phyloP scores from a whole-genome alignment of 352 stramenopile genomes.

The Globisporangium ultimum region DNA sequence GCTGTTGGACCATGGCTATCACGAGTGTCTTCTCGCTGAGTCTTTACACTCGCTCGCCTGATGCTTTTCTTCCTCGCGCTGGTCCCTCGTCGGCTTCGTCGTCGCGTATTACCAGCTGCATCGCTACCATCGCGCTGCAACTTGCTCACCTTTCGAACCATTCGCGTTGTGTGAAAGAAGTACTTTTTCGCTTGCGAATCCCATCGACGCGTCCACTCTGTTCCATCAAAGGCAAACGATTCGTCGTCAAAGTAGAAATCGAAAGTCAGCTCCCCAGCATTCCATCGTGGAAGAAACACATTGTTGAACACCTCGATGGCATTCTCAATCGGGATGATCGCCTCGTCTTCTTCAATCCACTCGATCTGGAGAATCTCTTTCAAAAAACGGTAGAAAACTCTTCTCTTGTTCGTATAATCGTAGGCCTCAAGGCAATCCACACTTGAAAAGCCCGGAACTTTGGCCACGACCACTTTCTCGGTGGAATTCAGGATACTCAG shows the following conservation, averaged over 20 bases:
- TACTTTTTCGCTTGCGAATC: slow-evolving; percentile 25
- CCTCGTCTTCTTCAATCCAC: slow-evolving; percentile 50
- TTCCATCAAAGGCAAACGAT: slow-evolving; percentile 34
- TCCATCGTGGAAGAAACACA: slow-evolving; percentile 48
- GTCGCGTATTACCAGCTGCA: background rate
- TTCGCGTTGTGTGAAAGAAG: slow-evolving; percentile 23
- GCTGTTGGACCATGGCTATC: background rate
- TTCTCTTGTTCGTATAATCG: slow-evolving; percentile 36
- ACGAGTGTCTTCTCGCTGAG: background rate
- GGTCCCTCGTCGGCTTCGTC: slow-evolving; percentile 5
- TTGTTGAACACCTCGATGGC: slow-evolving; percentile 36
- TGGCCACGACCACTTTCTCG: background rate
- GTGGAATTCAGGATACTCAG: background rate
- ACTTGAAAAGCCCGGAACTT: slow-evolving; percentile 32
- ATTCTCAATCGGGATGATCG: slow-evolving; percentile 34
- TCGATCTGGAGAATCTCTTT: slow-evolving; percentile 39
- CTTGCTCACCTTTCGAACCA: slow-evolving; percentile 11
- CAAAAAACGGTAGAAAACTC: slow-evolving; percentile 50
- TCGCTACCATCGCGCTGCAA: background rate
- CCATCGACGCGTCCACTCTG: slow-evolving; percentile 36
- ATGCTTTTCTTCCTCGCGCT: slow-evolving; percentile 8
- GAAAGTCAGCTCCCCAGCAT: slow-evolving; percentile 37
- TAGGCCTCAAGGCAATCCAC: slow-evolving; percentile 22
- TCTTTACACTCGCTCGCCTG: background rate
- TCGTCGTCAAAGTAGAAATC: slow-evolving; percentile 63